These are phyloP conservation scores for Geotrichum candidum DNA, from an alignment of 1,139 yeast genomes.

Conservation along the genomic window DNA sequence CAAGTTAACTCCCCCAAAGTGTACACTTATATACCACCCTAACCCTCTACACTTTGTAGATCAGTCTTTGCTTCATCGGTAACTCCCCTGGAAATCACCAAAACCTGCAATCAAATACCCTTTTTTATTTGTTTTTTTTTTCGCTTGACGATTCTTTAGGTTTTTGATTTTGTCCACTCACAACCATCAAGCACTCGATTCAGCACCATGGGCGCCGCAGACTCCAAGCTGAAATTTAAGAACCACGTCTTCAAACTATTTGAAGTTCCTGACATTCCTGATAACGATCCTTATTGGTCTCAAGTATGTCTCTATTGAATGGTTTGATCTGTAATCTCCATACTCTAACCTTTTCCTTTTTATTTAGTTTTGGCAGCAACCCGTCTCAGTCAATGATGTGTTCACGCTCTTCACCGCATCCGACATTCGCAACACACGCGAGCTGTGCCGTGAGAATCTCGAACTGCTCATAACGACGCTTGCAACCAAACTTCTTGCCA, in stretches of 20 bases:
- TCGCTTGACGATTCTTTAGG: background rate
- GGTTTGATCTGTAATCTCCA: background rate
- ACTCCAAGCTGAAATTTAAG: conserved; percentile 57
- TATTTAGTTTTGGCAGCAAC: conserved; percentile 41
- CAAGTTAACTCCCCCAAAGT: too few species aligned
- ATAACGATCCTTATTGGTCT: conserved; percentile 51
- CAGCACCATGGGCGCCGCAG: conserved; percentile 60
- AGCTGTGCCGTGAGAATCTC: conserved; percentile 52
- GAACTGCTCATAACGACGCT: conserved; percentile 47
- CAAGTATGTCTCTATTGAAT: conserved; percentile 26
- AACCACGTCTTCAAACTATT: conserved; percentile 59
- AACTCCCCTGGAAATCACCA: background rate
- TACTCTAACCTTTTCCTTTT: background rate
- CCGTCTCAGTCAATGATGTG: conserved; percentile 48
- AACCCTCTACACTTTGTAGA: too few species aligned
- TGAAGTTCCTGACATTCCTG: conserved; percentile 45
- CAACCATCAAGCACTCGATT: background rate
- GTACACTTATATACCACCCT: too few species aligned
- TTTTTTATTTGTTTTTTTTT: too few species aligned
- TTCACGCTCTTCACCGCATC: conserved; percentile 48
- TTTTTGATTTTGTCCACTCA: background rate
- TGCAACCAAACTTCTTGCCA: conserved; percentile 34
- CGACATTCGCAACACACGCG: conserved; percentile 58
- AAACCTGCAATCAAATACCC: background rate
- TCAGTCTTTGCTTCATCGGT: too few species aligned